These are phyloP conservation scores for Escovopsis sp. DNA, from an alignment of 2,329 filamentous ascomycete genomes.

Conservation along the genomic window DNA sequence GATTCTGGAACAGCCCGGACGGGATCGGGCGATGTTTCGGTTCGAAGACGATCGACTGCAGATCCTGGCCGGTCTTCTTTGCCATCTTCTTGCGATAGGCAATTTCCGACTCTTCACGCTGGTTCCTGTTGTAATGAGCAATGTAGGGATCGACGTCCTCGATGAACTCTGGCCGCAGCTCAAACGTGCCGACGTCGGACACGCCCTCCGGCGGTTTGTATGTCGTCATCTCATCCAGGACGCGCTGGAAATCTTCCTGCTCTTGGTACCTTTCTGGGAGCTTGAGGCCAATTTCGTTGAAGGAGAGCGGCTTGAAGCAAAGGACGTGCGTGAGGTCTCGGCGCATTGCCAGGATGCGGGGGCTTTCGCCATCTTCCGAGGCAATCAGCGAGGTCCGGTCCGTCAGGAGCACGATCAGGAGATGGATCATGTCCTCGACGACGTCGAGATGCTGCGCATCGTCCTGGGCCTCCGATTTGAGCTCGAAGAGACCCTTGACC, in stretches of 20 bases:
- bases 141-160: slow-evolving; percentile 91
- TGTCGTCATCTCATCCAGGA: slow-evolving; percentile 74
- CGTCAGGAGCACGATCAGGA: slow-evolving; percentile 79
- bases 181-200: slow-evolving; percentile 86
- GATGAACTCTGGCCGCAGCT: slow-evolving; percentile 73
- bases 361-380: slow-evolving; percentile 47
- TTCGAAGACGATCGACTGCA: slow-evolving; percentile 80
- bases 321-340: slow-evolving; percentile 86
- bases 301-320: slow-evolving; percentile 91
- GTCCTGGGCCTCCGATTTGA: slow-evolving; percentile 61
- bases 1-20: slow-evolving; percentile 59
- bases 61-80: slow-evolving; percentile 67
- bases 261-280: slow-evolving; percentile 83
- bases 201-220: slow-evolving; percentile 86
- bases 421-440: slow-evolving; percentile 87
- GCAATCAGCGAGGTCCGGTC: slow-evolving; percentile 72
- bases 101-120: slow-evolving; percentile 85
- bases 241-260: slow-evolving; percentile 70
- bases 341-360: slow-evolving; percentile 58
- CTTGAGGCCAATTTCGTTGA: slow-evolving; percentile 77
- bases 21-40: slow-evolving; percentile 65
- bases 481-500: slow-evolving; percentile 70
- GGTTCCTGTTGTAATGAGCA: slow-evolving; percentile 91
- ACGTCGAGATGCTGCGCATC: slow-evolving; percentile 82
- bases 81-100: slow-evolving; percentile 79